Base-by-base conservation (phyloP, 495 filamentous ascomycete genomes). In the Penicillium herquei region DNA sequence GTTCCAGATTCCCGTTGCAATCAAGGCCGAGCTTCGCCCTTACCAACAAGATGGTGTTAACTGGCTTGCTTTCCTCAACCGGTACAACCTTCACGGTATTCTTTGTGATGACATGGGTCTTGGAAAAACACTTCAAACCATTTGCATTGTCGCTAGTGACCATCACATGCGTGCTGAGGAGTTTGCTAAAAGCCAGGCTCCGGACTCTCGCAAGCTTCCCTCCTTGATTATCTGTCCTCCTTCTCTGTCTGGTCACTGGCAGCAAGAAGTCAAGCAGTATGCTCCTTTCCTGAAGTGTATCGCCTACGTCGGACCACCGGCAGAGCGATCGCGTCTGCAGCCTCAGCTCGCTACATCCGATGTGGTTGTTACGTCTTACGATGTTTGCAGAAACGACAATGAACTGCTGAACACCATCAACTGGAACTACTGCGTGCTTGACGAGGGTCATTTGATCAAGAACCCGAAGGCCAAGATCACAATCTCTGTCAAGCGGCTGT, bases 31-130 rank as follows among this genome's bases (percentile, higher is more conserved):
- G 49, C 82, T 98, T 18, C 87, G 94, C 58, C 94, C 92, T 1
- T 98, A 98, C 65, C 94, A 98, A 70, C 94, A 98, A 70, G 94
- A 98, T 43, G 94, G 94, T 71, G 92, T 98, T 70, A 98, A 98
- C 66, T 98, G 94, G 94, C 87, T 98, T 43, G 85, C 92, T 47
- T 98, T 98, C 78, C 86, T 98, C 60, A 98, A 98, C 65, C 92
- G 91, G 37, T 98, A 96, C 66, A 91, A 98, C 69, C 83, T 98
- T 13, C 94, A 98, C 60, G 94, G 94, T 39, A 96, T 98, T 73
- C 90, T 98, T 51, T 98, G 94, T 68, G 94, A 98, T 66, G 94
- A 98, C 67, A 98, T 98, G 94, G 94, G 94, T 59, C 89, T 98
- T 42, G 94, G 94, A 33, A 98, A 98, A 71, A 98, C 94, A 1